Percentiles rank a stretch among this genome's conserved stretches.
These are phyloP conservation scores for Petunia hybrid DNA, from an alignment of 305 asterid species.

Conservation along the genomic window DNA sequence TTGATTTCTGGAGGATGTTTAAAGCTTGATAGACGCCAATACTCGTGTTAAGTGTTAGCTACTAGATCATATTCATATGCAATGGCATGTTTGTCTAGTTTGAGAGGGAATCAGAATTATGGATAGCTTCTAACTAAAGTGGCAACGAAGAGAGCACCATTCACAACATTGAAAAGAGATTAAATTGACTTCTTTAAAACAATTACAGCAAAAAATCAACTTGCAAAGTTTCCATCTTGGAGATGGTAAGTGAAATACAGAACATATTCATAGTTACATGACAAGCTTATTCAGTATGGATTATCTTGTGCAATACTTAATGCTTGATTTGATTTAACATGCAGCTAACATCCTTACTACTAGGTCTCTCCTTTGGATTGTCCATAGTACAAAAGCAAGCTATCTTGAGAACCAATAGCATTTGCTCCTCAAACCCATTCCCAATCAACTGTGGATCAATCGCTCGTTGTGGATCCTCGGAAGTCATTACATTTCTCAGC, in stretches of 20 bases:
- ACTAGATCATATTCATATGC: neutral
- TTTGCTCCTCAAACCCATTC: constrained; percentile 80
- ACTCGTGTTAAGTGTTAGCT: neutral
- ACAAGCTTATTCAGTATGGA: neutral
- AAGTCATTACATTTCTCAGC: constrained; percentile 84
- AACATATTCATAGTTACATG: constrained; percentile 17
- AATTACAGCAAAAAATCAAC: constrained; percentile 21
- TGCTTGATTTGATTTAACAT: constrained; percentile 81
- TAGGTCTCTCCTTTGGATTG: constrained; percentile 90
- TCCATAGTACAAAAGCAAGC: constrained; percentile 87
- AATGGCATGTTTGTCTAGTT: neutral
- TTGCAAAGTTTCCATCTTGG: constrained; percentile 3
- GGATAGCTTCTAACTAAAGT: neutral
- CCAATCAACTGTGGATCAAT: constrained; percentile 63
- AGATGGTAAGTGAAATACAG: neutral
- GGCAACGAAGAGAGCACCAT: neutral
- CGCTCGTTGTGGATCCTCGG: constrained; percentile 71
- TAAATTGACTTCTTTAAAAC: neutral
- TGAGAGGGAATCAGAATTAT: neutral
- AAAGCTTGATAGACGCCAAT: neutral
- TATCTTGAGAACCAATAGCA: constrained; percentile 81
- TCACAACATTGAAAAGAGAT: neutral
- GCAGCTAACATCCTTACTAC: constrained; percentile 67
- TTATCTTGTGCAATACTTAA: neutral
- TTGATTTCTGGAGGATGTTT: neutral